phyloP scores from a whole-genome alignment of 2,329 filamentous ascomycete species.

The Epichloe sylvatica region DNA sequence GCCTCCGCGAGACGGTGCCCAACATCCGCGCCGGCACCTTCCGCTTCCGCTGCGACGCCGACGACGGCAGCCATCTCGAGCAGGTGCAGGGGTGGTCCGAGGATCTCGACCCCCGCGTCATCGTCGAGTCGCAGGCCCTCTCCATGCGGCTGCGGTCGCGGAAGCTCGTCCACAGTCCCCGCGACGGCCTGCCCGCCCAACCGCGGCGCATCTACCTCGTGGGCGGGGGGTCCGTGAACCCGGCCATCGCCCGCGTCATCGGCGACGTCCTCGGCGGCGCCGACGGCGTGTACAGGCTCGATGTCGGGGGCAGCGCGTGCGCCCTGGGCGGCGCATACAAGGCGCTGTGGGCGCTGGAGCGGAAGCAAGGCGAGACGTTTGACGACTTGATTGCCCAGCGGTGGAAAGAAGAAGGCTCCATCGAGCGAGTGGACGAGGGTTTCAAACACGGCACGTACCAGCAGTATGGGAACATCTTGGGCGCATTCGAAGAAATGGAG shows the following conservation, averaged over 20 bases:
- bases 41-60: constrained; percentile 54
- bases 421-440: constrained; percentile 69
- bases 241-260: constrained; percentile 70
- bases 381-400: constrained; percentile 72
- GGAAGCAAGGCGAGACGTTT: constrained; percentile 57
- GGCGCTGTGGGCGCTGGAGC: constrained; percentile 80
- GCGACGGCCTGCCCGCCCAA: constrained; percentile 54
- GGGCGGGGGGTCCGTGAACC: constrained; percentile 74
- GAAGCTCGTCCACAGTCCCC: constrained; percentile 51
- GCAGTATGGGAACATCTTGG: constrained; percentile 61
- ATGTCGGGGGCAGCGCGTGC: constrained; percentile 85
- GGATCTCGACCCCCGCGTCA: constrained; percentile 59
- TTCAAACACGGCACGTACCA: constrained; percentile 64
- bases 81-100: constrained; percentile 28
- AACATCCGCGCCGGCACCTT: constrained; percentile 77
- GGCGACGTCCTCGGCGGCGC: constrained; percentile 78
- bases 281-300: constrained; percentile 84
- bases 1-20: constrained; percentile 87
- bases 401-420: constrained; percentile 75
- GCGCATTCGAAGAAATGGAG: constrained; percentile 68
- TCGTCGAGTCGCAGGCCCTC: constrained; percentile 89
- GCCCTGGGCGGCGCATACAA: constrained; percentile 91
- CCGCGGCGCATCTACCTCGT: constrained; percentile 87
- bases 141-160: constrained; percentile 77
- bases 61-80: constrained; percentile 39